Evolutionary conservation across 2,329 filamentous ascomycete genomes (phyloP).

Genomic region (Dactylonectria estremocensis): DNA sequence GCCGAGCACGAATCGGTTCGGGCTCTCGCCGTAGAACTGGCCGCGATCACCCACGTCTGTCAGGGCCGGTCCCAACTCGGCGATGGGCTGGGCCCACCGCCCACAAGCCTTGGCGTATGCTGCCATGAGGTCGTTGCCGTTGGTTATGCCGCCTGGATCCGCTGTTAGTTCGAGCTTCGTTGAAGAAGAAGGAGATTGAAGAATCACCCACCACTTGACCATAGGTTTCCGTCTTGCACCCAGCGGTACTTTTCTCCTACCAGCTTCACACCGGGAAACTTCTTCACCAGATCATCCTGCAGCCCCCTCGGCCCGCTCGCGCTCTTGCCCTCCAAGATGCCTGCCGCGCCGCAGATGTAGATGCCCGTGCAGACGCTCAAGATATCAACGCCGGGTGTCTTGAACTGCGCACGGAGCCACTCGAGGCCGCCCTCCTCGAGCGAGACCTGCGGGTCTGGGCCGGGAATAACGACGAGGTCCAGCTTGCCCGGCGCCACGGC

Average conservation of each 20-base stretch:
- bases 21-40: constrained; percentile 59
- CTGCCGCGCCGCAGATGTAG: constrained; percentile 64
- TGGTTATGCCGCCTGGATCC: constrained; percentile 65
- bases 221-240: constrained; percentile 68
- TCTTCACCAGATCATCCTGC: constrained; percentile 56
- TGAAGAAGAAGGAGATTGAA: background rate
- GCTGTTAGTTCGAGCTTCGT: constrained; percentile 7
- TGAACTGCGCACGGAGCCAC: constrained; percentile 62
- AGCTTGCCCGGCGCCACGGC: constrained; percentile 66
- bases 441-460: constrained; percentile 58
- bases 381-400: constrained; percentile 60
- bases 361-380: constrained; percentile 68
- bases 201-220: constrained; percentile 65
- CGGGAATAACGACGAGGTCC: constrained; percentile 67
- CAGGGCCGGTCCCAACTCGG: constrained; percentile 60
- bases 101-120: constrained; percentile 64
- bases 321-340: constrained; percentile 61
- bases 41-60: constrained; percentile 66
- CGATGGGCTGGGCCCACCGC: constrained; percentile 60
- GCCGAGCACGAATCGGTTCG: constrained; percentile 51
- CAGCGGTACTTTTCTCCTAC: constrained; percentile 65
- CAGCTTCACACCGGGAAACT: constrained; percentile 58
- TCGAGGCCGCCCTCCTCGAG: constrained; percentile 54
- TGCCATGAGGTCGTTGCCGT: constrained; percentile 69
- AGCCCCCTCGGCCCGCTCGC: constrained; percentile 64